Conservation (phyloP, 2,329 filamentous ascomycete species). For the Penicillium sp. region DNA sequence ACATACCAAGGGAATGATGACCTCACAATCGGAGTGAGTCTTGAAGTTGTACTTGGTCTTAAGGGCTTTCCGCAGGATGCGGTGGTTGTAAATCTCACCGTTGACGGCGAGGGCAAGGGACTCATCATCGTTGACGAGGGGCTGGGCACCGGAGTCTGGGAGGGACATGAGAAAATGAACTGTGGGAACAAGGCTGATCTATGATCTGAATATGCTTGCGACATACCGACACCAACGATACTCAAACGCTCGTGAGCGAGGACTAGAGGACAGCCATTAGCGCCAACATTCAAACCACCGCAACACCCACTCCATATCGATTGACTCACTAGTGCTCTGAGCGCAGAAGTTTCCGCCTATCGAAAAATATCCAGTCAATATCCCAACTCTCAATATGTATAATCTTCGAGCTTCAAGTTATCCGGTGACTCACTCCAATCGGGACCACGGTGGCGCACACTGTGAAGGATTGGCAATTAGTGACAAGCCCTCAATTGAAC, state of each 20-base stretch:
- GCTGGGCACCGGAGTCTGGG: conserved; percentile 89
- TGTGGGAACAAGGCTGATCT: neutral
- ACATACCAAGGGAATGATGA: conserved; percentile 92
- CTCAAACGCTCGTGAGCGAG: conserved; percentile 96
- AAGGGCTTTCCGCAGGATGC: conserved; percentile 83
- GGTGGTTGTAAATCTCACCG: conserved; percentile 99
- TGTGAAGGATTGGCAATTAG: conserved; percentile 38
- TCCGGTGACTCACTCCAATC: conserved; percentile 83
- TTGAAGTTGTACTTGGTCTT: conserved; percentile 91
- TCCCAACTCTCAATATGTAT: conserved; percentile 2
- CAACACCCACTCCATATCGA: neutral
- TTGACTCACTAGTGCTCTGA: conserved; percentile 80
- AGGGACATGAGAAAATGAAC: conserved; percentile 14
- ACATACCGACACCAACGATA: conserved; percentile 91
- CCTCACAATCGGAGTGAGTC: conserved; percentile 97
- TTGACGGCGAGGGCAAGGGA: conserved; percentile 93
- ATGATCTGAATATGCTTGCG: neutral
- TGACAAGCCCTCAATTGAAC: neutral
- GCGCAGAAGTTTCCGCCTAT: conserved; percentile 82
- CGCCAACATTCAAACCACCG: conserved; percentile 2
- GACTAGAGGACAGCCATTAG: conserved; percentile 55
- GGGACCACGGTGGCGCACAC: conserved; percentile 91
- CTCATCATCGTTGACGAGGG: conserved; percentile 86
- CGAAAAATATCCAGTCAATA: conserved; percentile 21
- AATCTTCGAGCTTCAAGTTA: conserved; percentile 10